Conservation (phyloP, 1,284 basidiomycete species). For the Porphyrellus sp. region DNA sequence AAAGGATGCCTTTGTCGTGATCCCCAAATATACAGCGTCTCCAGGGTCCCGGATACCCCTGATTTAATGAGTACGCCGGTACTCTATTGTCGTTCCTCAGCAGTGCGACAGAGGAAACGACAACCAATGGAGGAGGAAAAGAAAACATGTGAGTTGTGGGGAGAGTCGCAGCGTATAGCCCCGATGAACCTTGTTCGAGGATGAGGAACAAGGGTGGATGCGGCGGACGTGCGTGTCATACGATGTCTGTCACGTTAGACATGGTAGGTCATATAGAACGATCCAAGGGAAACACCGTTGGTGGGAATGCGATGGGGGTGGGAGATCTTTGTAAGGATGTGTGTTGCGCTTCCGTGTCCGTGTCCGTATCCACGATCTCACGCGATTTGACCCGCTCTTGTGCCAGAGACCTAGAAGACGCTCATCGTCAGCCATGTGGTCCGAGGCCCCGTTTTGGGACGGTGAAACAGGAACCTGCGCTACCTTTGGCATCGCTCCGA, state of each 20-base stretch:
- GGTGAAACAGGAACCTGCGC: neutral
- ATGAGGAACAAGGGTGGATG: neutral
- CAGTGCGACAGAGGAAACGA: neutral
- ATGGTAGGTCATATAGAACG: neutral
- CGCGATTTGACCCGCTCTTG: conserved; percentile 1
- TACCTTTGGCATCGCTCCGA: conserved; percentile 15
- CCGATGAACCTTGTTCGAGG: neutral
- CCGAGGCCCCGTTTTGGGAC: too few relatives aligned
- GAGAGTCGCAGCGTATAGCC: neutral
- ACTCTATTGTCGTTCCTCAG: neutral
- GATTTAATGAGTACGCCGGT: neutral
- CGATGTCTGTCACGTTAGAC: conserved; percentile 4
- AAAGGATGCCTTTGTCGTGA: neutral
- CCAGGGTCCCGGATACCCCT: neutral
- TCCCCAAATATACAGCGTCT: neutral
- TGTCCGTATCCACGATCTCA: conserved; percentile 9
- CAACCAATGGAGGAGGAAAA: neutral
- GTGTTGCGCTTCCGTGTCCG: conserved; percentile 5
- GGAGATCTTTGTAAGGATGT: neutral
- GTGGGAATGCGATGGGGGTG: conserved; percentile 4
- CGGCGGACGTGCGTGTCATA: neutral
- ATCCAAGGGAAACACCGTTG: neutral
- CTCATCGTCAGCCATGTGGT: neutral
- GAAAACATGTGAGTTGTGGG: too few relatives aligned
- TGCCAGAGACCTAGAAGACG: neutral